Evolutionary conservation across 495 filamentous ascomycete genomes (phyloP).

Genomic region (Daldinia caldariorum): DNA sequence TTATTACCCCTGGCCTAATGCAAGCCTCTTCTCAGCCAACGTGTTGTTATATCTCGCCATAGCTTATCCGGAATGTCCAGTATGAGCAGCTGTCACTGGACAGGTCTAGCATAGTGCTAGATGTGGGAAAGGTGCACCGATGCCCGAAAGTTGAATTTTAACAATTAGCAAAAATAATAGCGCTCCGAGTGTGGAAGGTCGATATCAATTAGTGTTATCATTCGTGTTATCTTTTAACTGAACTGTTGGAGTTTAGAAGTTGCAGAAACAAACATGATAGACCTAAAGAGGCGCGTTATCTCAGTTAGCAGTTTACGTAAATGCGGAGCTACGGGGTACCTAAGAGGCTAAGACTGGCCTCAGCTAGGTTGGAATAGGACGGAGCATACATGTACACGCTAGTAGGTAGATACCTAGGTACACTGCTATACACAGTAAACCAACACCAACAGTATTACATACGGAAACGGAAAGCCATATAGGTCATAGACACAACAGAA

Average conservation of each 20-base stretch:
- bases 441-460: too few relatives aligned
- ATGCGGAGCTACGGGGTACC: slow-evolving; percentile 20
- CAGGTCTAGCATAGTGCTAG: slow-evolving; percentile 13
- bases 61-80: slow-evolving; percentile 20
- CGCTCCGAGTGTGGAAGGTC: neutral
- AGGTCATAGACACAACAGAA: too few relatives aligned
- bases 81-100: slow-evolving; percentile 28
- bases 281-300: neutral
- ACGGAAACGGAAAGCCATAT: too few relatives aligned
- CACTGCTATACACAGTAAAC: neutral
- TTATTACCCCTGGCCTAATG: slow-evolving; percentile 30
- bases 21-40: slow-evolving; percentile 30
- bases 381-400: neutral
- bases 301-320: neutral
- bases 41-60: slow-evolving; percentile 18
- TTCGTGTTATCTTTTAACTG: slow-evolving; percentile 8
- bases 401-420: too few relatives aligned
- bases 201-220: slow-evolving; percentile 12
- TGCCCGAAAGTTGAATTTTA: slow-evolving; percentile 22
- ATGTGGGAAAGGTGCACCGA: slow-evolving; percentile 24
- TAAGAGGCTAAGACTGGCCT: slow-evolving; percentile 23
- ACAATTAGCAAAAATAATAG: slow-evolving; percentile 16
- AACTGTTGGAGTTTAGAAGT: slow-evolving; percentile 5
- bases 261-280: neutral
- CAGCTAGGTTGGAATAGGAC: slow-evolving; percentile 17